Percentiles rank a stretch among this genome's conserved stretches.
Conservation (phyloP, 345 rosid species). For the Ricinus communis region DNA sequence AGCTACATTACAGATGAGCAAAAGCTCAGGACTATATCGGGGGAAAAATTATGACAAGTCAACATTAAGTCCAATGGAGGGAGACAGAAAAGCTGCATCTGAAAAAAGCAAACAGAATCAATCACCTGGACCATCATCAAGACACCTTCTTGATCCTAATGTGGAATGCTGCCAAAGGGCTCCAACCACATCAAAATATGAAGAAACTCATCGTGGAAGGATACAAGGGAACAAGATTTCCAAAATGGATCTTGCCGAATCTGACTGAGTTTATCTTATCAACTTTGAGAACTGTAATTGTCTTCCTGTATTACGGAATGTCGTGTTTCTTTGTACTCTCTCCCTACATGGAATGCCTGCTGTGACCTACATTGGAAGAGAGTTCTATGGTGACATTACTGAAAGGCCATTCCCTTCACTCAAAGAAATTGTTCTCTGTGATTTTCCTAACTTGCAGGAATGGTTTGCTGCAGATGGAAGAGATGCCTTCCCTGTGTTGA, state of each 20-base stretch:
- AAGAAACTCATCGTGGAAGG: conserved; percentile 2
- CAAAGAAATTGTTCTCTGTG: not conserved
- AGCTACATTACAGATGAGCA: not conserved
- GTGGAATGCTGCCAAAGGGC: not conserved
- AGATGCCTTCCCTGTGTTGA: conserved; percentile 11
- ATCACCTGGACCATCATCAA: not conserved
- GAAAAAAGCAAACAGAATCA: too few species aligned
- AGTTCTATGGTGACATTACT: conserved; percentile 9
- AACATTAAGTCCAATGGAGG: too few species aligned
- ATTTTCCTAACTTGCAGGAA: conserved; percentile 12
- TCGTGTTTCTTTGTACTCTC: not conserved
- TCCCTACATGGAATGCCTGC: conserved; percentile 7
- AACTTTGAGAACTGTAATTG: not conserved
- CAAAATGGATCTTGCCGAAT: conserved; percentile 17
- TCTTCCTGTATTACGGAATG: conserved; percentile 12
- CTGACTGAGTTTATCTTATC: not conserved
- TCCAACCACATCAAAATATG: conserved; percentile 19
- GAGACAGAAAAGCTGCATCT: too few species aligned
- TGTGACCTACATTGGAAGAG: conserved; percentile 1
- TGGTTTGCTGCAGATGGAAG: conserved; percentile 6
- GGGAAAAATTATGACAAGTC: too few species aligned
- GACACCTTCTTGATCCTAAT: not conserved
- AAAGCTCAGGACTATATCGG: not conserved
- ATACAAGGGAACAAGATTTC: conserved; percentile 11
- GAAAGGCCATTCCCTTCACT: conserved; percentile 9